Base-by-base conservation (phyloP, 2,329 filamentous ascomycete genomes). In the Trichoderma asperellum region DNA sequence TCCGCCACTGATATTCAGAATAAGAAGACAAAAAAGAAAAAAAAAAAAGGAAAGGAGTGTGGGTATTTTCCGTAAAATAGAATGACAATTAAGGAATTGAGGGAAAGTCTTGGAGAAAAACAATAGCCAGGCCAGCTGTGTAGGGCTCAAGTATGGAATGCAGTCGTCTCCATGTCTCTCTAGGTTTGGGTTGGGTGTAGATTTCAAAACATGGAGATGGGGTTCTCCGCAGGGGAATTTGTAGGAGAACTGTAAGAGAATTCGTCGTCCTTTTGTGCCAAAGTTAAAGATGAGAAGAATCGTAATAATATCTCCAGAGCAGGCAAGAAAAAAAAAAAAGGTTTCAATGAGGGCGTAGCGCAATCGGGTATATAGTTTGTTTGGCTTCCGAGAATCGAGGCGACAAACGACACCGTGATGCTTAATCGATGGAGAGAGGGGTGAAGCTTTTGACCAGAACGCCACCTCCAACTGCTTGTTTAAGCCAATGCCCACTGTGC, bases 391-490 rank as follows among this genome's bases (percentile, higher is more conserved):
- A 59, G 52, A 52, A 68, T 35, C 49, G 37, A 55, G 66, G 47
- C 55, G 57, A 49, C 57, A 68, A 53, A 63, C 40, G 29, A 32
- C 55, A 57, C 29, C 40, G 63, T 58, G 40, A 58, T 66, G 53
- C 53, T 24, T 49, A 49, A 58, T 49, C 63, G 29, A 43, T 49
- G 49, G 49, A 27, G 66, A 34, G 66, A 68, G 66, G 66, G 66
- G 66, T 55, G 68, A 64, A 58, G 60, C 68, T 64, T 62, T 57
- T 53, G 68, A 37, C 52, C 68, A 63, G 61, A 69, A 8, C 52
- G 68, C 60, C 68, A 65, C 68, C 55, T 40, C 55, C 55, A 24
- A 69, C 12, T 37, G 60, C 24, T 40, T 53, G 32, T 63, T 43
- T 53, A 63, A 60, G 55, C 61, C 60, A 55, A 64, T 57, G 55